These are phyloP conservation scores for Hordeum vulgare DNA, from an alignment of 176 grass and related monocot genomes.

Conservation along the genomic window MorexV3_pseudomolecules_assembly NC_058520.1:555927242-555927741, in stretches of 20 bases:
- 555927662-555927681: not conserved
- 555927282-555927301: not conserved
- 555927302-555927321: not conserved
- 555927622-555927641: slow-evolving; percentile 58
- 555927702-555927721: slow-evolving; percentile 67
- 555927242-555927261: not conserved
- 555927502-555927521: slow-evolving; percentile 47
- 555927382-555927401: not conserved
- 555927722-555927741: slow-evolving; percentile 64
- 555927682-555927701: slow-evolving; percentile 20
- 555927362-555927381: not conserved
- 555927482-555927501: slow-evolving; percentile 2
- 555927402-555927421: not conserved
- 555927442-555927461: not conserved
- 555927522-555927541: slow-evolving; percentile 66
- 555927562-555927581: slow-evolving; percentile 74
- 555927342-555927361: not conserved
- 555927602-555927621: slow-evolving; percentile 73
- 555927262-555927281: slow-evolving; percentile 1
- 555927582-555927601: slow-evolving; percentile 79
- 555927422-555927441: not conserved
- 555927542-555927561: slow-evolving; percentile 72
- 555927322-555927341: not conserved
- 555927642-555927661: not conserved
- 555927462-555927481: not conserved